These are phyloP conservation scores for Candida namnaoensis DNA, from an alignment of 805 yeast genomes.

Conservation along the genomic window DNA sequence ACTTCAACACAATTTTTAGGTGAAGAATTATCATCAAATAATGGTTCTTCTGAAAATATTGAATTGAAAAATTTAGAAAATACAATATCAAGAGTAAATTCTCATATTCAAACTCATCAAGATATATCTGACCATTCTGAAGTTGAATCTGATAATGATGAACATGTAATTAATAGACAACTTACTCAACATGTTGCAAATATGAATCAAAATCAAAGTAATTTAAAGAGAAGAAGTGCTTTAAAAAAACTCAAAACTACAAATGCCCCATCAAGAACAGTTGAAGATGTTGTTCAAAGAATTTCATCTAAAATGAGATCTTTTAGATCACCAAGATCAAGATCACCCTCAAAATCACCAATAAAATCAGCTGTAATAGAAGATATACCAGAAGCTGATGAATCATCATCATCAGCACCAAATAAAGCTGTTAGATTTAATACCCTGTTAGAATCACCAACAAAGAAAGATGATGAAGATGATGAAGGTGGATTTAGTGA, in stretches of 20 bases:
- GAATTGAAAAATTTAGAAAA: not conserved
- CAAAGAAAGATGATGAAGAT: constrained; percentile 2
- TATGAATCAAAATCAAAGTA: not conserved
- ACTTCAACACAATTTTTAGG: too few relatives aligned
- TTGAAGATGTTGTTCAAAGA: constrained; percentile 5
- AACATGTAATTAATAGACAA: too few relatives aligned
- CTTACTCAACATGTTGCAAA: too few relatives aligned
- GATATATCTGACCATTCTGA: not conserved
- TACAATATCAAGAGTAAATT: not conserved
- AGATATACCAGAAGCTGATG: too few relatives aligned
- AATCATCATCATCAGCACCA: too few relatives aligned
- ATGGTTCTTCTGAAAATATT: not conserved
- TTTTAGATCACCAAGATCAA: not conserved
- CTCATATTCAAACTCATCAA: not conserved
- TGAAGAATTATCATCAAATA: too few relatives aligned
- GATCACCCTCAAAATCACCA: not conserved
- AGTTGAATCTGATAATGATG: too few relatives aligned
- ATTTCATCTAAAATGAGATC: constrained; percentile 5
- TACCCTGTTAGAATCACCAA: too few relatives aligned
- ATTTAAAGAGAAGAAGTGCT: too few relatives aligned
- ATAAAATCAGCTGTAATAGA: not conserved
- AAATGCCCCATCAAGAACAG: not conserved
- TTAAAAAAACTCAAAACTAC: too few relatives aligned
- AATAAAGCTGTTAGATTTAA: too few relatives aligned
- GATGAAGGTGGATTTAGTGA: not conserved